Evolutionary conservation across 495 filamentous ascomycete species (phyloP).

Genomic region (Penicillium verhagenii): DNA sequence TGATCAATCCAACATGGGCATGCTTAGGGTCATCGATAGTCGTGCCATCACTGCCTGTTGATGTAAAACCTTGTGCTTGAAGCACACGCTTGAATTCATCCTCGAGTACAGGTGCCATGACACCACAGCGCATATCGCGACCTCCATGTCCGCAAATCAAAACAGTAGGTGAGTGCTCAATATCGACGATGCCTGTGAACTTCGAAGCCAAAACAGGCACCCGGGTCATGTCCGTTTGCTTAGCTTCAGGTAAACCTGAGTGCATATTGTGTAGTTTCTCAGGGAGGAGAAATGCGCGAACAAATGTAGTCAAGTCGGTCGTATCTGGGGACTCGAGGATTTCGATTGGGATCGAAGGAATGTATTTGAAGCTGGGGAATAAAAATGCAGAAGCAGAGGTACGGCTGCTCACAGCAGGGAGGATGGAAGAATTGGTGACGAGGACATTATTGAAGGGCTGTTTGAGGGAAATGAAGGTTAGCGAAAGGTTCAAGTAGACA

Average conservation of each 20-base stretch:
- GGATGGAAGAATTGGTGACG: constrained; percentile 68
- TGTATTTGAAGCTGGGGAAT: constrained; percentile 75
- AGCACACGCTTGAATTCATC: constrained; percentile 63
- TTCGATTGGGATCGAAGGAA: constrained; percentile 60
- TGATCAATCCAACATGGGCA: constrained; percentile 70
- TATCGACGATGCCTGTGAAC: constrained; percentile 48
- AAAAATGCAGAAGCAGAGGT: constrained; percentile 64
- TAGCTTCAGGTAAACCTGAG: constrained; percentile 43
- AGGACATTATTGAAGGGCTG: constrained; percentile 81
- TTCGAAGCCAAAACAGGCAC: constrained; percentile 28
- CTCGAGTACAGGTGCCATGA: constrained; percentile 70
- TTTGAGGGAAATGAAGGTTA: neutral
- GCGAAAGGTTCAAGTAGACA: neutral
- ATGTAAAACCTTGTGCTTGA: constrained; percentile 29
- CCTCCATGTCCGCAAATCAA: constrained; percentile 83
- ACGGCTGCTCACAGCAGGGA: constrained; percentile 40
- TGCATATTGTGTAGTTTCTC: constrained; percentile 58
- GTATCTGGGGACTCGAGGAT: constrained; percentile 5
- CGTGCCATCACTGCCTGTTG: constrained; percentile 9
- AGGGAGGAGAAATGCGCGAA: constrained; percentile 49
- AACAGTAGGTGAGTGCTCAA: constrained; percentile 64
- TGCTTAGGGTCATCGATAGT: constrained; percentile 30
- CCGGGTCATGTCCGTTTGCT: constrained; percentile 30
- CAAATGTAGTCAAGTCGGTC: constrained; percentile 33
- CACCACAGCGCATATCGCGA: constrained; percentile 76